phyloP scores from a whole-genome alignment of 2,329 filamentous ascomycete genomes.

The Arthrobotrys megalospora region DNA sequence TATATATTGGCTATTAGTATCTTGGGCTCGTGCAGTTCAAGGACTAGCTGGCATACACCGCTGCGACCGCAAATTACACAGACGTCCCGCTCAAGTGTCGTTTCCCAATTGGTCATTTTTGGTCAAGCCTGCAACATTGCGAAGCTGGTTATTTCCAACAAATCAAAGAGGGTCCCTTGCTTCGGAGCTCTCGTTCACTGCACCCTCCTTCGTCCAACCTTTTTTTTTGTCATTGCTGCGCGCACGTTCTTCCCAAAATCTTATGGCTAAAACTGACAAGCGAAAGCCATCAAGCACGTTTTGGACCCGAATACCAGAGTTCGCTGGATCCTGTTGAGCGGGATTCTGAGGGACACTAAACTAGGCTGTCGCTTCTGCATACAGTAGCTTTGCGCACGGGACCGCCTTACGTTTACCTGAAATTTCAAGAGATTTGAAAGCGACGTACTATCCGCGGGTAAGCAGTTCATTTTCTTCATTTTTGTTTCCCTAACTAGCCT shows the following conservation, averaged over 20 bases:
- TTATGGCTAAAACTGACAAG: constrained; percentile 46
- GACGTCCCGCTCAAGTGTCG: neutral
- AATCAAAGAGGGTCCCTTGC: constrained; percentile 35
- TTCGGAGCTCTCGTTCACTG: constrained; percentile 22
- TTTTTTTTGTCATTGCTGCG: neutral
- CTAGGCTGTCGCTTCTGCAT: constrained; percentile 36
- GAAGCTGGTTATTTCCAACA: constrained; percentile 38
- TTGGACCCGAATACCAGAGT: constrained; percentile 42
- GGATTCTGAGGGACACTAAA: constrained; percentile 25
- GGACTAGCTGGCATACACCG: constrained; percentile 26
- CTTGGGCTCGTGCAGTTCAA: constrained; percentile 31
- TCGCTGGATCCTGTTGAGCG: constrained; percentile 48
- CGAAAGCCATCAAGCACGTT: constrained; percentile 55
- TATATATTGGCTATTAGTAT: constrained; percentile 27
- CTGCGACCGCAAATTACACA: constrained; percentile 27
- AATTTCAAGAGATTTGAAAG: constrained; percentile 36
- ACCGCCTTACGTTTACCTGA: constrained; percentile 21
- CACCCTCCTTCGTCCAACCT: neutral
- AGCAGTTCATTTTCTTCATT: constrained; percentile 2
- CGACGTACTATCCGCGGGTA: constrained; percentile 6
- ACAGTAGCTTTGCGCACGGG: constrained; percentile 47
- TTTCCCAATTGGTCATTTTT: constrained; percentile 9
- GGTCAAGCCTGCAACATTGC: constrained; percentile 7
- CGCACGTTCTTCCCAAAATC: constrained; percentile 24
- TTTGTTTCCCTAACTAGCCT: constrained; percentile 13